Conservation (phyloP, 306 rosid species). For the Casuarina equisetifolia region DNA sequence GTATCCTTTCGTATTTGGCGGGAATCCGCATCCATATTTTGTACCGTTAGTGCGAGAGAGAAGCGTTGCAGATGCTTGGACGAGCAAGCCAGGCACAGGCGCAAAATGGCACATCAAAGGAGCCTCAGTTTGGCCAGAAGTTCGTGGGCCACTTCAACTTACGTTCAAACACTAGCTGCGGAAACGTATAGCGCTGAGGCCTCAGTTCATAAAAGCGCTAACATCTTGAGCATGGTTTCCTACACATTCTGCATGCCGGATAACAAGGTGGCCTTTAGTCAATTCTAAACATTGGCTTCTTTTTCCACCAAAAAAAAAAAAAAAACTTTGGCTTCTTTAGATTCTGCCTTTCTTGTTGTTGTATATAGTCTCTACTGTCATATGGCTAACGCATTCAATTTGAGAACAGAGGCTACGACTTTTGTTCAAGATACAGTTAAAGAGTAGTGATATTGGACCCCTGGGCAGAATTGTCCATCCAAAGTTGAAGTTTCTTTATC, state of each 20-base stretch:
- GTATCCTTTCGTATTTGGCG: background rate
- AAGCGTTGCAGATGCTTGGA: slow-evolving; percentile 23
- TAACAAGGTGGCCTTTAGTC: slow-evolving; percentile 45
- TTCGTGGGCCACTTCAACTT: slow-evolving; percentile 1
- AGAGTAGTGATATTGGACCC: slow-evolving; percentile 51
- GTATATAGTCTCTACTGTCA: background rate
- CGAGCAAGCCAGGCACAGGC: slow-evolving; percentile 34
- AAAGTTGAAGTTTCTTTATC: slow-evolving; percentile 42
- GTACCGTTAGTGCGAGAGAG: slow-evolving; percentile 15
- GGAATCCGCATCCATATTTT: background rate
- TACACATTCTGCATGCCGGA: slow-evolving; percentile 36
- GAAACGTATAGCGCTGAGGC: no score
- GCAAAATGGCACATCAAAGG: slow-evolving; percentile 50
- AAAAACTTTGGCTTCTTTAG: background rate
- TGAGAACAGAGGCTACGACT: slow-evolving; percentile 35
- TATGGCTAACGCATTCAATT: background rate
- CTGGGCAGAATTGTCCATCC: slow-evolving; percentile 68
- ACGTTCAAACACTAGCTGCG: no score
- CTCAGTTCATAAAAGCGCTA: background rate
- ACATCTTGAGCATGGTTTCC: background rate
- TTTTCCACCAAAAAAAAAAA: no score
- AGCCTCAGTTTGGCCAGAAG: slow-evolving; percentile 16
- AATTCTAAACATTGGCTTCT: background rate
- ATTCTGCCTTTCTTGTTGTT: background rate
- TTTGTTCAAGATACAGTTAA: slow-evolving; percentile 47